phyloP scores from a whole-genome alignment of 1,284 basidiomycete species.

The Sanguinoderma infundibulare region DNA sequence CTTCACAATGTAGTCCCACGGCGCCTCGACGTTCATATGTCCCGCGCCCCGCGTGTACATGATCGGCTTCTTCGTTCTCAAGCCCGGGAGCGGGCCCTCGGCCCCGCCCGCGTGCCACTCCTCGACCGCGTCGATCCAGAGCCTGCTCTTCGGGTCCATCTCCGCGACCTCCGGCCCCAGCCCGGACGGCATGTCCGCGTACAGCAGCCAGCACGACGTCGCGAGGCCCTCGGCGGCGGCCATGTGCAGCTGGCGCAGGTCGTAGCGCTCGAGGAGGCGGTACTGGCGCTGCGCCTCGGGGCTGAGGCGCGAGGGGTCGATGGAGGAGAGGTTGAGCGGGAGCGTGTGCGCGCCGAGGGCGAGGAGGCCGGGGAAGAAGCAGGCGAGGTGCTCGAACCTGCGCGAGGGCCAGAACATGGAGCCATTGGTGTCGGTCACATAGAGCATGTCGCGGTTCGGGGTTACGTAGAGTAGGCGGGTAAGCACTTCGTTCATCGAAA shows the following conservation, averaged over 20 bases:
- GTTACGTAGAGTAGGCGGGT: constrained; percentile 69
- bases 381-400: constrained; percentile 73
- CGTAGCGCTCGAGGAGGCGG: constrained; percentile 36
- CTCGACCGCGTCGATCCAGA: constrained; percentile 59
- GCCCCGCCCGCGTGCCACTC: constrained; percentile 50
- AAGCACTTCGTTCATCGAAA: constrained; percentile 62
- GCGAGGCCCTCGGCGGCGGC: constrained; percentile 72
- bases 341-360: constrained; percentile 70
- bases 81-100: constrained; percentile 54
- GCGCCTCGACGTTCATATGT: constrained; percentile 28
- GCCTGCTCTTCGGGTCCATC: constrained; percentile 38
- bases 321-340: constrained; percentile 57
- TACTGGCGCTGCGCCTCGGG: constrained; percentile 28
- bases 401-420: constrained; percentile 47
- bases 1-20: constrained; percentile 39
- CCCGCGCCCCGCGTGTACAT: constrained; percentile 19
- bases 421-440: constrained; percentile 61
- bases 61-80: constrained; percentile 44
- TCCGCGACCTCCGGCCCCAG: constrained; percentile 61
- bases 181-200: constrained; percentile 65
- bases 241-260: constrained; percentile 56
- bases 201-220: constrained; percentile 67
- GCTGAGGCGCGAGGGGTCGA: constrained; percentile 46
- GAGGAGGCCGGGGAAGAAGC: constrained; percentile 76
- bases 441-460: constrained; percentile 67